phyloP scores from a whole-genome alignment of 2,329 filamentous ascomycete species.

The Ceratocystis destructans region DNA sequence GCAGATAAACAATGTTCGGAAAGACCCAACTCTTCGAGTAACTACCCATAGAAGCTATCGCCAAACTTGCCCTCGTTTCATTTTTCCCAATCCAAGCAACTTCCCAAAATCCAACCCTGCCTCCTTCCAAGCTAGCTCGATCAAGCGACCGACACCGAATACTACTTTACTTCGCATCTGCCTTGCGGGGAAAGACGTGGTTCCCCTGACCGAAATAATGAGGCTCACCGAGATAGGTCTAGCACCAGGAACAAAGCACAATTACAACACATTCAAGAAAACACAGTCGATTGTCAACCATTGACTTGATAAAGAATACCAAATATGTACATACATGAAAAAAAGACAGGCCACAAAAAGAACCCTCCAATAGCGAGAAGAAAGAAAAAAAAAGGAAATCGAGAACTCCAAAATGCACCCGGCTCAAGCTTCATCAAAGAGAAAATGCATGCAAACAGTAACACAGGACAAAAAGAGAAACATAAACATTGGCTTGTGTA shows the following conservation, averaged over 20 bases:
- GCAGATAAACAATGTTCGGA: not conserved
- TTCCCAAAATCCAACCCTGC: not conserved
- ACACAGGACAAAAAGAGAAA: not conserved
- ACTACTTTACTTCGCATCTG: too few relatives aligned
- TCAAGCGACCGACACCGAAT: not conserved
- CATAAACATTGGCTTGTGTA: conserved; percentile 2
- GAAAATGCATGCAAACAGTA: not conserved
- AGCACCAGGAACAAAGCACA: too few relatives aligned
- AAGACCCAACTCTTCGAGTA: not conserved
- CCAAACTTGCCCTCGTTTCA: not conserved
- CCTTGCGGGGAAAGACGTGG: not conserved
- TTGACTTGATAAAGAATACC: not conserved
- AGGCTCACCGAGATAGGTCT: not conserved
- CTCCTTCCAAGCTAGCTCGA: not conserved
- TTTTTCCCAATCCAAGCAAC: not conserved
- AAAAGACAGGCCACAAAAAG: not conserved
- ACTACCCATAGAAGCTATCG: not conserved
- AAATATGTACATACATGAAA: not conserved
- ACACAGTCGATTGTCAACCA: not conserved
- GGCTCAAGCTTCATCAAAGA: not conserved
- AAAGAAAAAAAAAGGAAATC: not conserved
- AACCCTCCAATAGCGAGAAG: not conserved
- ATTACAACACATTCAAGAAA: too few relatives aligned
- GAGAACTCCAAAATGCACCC: not conserved
- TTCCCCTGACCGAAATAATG: not conserved